Percentiles rank a stretch among this genome's conserved stretches.
Evolutionary conservation across 1,284 basidiomycete genomes (phyloP).

Genomic region (Laetiporus sulphureus): DNA sequence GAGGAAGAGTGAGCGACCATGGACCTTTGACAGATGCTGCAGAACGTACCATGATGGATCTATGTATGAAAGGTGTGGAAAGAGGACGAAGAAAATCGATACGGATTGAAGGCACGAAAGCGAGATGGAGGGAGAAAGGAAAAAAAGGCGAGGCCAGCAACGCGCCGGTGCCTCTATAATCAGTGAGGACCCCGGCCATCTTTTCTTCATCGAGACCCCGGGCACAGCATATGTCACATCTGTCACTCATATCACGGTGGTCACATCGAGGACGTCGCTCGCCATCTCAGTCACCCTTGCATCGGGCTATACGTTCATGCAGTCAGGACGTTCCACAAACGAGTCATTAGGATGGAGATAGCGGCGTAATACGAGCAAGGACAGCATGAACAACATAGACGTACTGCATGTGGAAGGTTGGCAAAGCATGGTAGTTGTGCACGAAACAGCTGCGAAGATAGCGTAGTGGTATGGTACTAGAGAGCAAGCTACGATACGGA

Average conservation of each 20-base stretch:
- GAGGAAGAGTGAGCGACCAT: not conserved
- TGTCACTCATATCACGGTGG: not conserved
- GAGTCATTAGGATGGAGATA: no score
- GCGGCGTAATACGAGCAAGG: no score
- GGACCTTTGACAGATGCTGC: no score
- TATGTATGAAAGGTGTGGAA: constrained; percentile 8
- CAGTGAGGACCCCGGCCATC: constrained; percentile 7
- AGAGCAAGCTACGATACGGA: no score
- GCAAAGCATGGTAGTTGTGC: no score
- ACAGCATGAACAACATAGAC: no score
- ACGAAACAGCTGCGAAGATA: no score
- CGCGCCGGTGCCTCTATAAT: constrained; percentile 4
- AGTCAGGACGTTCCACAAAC: no score
- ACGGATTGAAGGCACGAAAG: constrained; percentile 7
- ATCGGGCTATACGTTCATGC: no score
- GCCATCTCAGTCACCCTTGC: no score
- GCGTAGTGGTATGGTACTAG: no score
- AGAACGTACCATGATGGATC: constrained; percentile 29
- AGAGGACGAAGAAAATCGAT: constrained; percentile 7
- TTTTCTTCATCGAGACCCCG: not conserved
- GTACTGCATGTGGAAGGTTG: no score
- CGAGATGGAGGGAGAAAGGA: constrained; percentile 2
- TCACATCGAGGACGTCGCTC: not conserved
- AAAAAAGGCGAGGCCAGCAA: not conserved
- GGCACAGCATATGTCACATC: not conserved